Base-by-base conservation (phyloP, 2,329 filamentous ascomycete genomes). In the Scopulariopsis brevicaulis region DNA sequence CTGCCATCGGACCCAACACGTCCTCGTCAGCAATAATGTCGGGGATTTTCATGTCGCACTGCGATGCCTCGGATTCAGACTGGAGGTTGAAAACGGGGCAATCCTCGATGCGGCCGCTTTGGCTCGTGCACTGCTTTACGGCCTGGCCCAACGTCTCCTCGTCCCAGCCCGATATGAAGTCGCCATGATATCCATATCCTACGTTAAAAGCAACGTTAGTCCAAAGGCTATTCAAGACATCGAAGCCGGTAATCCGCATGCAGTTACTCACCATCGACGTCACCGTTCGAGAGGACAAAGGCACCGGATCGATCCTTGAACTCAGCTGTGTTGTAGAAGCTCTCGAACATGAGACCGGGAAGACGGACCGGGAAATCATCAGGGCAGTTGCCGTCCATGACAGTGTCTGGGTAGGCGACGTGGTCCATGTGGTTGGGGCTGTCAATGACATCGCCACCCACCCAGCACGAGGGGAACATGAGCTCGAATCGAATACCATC, bases 401-500 rank as follows among this genome's bases (percentile, higher is more conserved):
- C 86, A 14, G 86, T 75, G 64, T 82, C 79, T 1, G 90, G 90
- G 69, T 91, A 96, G 4, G 86, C 87, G 61, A 96, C 80, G 68
- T 96, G 83, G 62, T 73, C 74, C 68, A 76, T 77, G 72, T 85
- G 82, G 67, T 85, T 76, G 0, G 66, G 59, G 10, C 77, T 78
- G 63, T 81, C 79, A 5, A 74, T 58, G 61, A 86, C 78, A 64
- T 86, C 77, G 64, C 83, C 78, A 55, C 89, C 89, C 65, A 94
- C 89, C 87, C 90, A 95, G 80, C 90, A 96, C 1, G 86, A 90
- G 0, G 90, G 89, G 73, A 96, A 96, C 81, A 90, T 89, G 60
- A 95, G 72, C 71, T 96, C 91, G 52, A 93, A 76, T 53, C 91
- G 86, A 53, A 96, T 68, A 59, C 93, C 93, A 65, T 95, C 80